phyloP scores from a whole-genome alignment of 169 alveolate species.

The Perkinsus olseni region DNA sequence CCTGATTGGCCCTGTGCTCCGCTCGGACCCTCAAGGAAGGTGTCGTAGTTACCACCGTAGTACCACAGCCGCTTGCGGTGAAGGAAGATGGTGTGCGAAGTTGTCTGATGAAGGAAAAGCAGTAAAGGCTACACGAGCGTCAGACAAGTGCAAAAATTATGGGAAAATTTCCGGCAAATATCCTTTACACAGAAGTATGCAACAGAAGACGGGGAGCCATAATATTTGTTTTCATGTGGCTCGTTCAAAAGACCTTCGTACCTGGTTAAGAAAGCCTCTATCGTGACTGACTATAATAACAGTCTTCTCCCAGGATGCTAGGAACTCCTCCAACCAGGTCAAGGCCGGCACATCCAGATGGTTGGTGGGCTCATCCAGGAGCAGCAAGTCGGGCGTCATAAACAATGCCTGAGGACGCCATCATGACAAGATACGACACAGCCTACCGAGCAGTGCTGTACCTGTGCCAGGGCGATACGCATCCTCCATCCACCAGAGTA shows the following conservation, averaged over 20 bases:
- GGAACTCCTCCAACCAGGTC: constrained; percentile 76
- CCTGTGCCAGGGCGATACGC: constrained; percentile 58
- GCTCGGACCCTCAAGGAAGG: constrained; percentile 82
- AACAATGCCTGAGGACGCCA: constrained; percentile 56
- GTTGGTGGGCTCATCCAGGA: constrained; percentile 86
- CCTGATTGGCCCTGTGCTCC: constrained; percentile 70
- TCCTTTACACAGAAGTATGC: not conserved
- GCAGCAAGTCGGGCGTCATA: constrained; percentile 69
- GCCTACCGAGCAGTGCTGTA: constrained; percentile 47
- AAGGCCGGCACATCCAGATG: constrained; percentile 73
- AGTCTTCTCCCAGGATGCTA: constrained; percentile 78
- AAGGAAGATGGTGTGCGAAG: constrained; percentile 74
- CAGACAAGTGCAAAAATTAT: not conserved
- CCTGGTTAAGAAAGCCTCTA: constrained; percentile 81
- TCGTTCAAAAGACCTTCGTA: not conserved
- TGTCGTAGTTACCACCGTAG: constrained; percentile 88
- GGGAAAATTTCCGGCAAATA: not conserved
- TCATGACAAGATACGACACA: too few relatives aligned
- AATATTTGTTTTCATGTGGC: not conserved
- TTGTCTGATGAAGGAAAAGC: constrained; percentile 23
- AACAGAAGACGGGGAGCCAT: not conserved
- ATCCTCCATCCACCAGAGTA: constrained; percentile 74
- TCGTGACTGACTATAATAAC: constrained; percentile 92
- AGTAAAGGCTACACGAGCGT: not conserved
- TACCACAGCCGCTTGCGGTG: constrained; percentile 60